A percentile compares a stretch with the other conserved stretches of the same genome.
Conservation (phyloP, 73 alveolate genomes). For the Paraurostyla sp. region DNA sequence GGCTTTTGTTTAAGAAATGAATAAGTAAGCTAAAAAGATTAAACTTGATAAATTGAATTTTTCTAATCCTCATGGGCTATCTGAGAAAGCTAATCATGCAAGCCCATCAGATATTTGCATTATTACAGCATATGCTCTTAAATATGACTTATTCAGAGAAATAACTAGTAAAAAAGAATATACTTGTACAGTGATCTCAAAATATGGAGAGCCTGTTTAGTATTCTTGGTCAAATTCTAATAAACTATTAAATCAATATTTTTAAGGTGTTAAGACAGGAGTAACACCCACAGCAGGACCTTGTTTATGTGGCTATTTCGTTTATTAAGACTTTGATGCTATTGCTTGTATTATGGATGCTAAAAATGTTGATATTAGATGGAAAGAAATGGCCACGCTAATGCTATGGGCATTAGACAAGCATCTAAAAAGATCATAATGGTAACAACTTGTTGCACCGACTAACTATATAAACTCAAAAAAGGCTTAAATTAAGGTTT, state of each 20-base stretch:
- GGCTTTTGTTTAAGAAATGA: slow-evolving; percentile 71
- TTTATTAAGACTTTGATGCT: slow-evolving; percentile 19
- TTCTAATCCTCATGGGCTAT: slow-evolving; percentile 85
- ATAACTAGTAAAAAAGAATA: slow-evolving; percentile 56
- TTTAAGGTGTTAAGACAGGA: slow-evolving; percentile 90
- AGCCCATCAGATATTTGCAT: slow-evolving; percentile 77
- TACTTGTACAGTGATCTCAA: slow-evolving; percentile 41
- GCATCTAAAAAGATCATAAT: neutral
- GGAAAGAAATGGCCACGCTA: slow-evolving; percentile 70
- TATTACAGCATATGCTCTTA: slow-evolving; percentile 63
- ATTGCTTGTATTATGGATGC: slow-evolving; percentile 48
- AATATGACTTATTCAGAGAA: slow-evolving; percentile 60
- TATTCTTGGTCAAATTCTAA: slow-evolving; percentile 83
- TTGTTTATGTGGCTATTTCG: slow-evolving; percentile 68
- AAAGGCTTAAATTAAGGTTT: no score
- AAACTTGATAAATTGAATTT: slow-evolving; percentile 47
- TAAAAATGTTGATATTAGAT: slow-evolving; percentile 58
- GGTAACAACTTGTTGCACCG: neutral
- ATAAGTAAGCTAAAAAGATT: slow-evolving; percentile 53
- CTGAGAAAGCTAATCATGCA: slow-evolving; percentile 69
- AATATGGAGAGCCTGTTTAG: neutral
- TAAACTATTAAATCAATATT: slow-evolving; percentile 75
- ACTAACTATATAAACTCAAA: neutral
- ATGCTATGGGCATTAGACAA: slow-evolving; percentile 61
- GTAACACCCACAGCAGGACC: slow-evolving; percentile 93